Base-by-base conservation (phyloP, 805 yeast genomes). In the Wickerhamiella bombiphila region DNA sequence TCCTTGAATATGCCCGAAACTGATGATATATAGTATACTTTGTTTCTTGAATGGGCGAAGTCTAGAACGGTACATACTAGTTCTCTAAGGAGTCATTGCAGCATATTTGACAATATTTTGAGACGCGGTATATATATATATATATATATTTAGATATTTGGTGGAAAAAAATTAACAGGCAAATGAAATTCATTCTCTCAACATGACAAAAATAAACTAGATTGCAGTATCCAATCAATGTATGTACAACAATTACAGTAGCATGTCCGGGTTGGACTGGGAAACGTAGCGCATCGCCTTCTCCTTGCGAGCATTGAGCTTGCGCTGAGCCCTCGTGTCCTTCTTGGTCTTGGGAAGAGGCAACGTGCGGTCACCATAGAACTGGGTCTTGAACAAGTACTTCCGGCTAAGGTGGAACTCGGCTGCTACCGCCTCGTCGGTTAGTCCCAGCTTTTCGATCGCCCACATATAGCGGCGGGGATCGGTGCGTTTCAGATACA, bases 381-480 rank as follows among this genome's bases (percentile, higher is more conserved):
- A 58, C 48, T 49, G 50, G 28, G 51, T 52, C 40, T 51, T 44
- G 45, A 49, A 56, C 37, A 58, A 45, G 48, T 58, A 58, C 36
- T 45, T 37, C 28, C 61, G 47, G 38, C 56, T 51, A 49, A 58
- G 45, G 41, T 51, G 54, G 53, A 88, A 88, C 64, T 86, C 96
- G 52, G 70, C 65, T 38, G 70, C 71, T 18, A 85, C 75, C 22
- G 76, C 76, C 40, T 69, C 76, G 59, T 88, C 97, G 29, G 80
- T 74, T 45, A 88, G 66, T 1, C 97, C 98, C 39, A 88, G 65
- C 59, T 83, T 85, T 51, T 79, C 80, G 43, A 88, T 74, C 32
- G 93, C 68, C 76, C 83, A 76, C 59, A 70, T 82, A 63, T 91
- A 88, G 51, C 76, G 70, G 56, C 81, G 71, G 13, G 96, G 83